A percentile compares a stretch with the other conserved stretches of the same genome.
These are phyloP conservation scores for Botrytis cinerea DNA, from an alignment of 2,329 filamentous ascomycete species.

Conservation along the genomic window DNA sequence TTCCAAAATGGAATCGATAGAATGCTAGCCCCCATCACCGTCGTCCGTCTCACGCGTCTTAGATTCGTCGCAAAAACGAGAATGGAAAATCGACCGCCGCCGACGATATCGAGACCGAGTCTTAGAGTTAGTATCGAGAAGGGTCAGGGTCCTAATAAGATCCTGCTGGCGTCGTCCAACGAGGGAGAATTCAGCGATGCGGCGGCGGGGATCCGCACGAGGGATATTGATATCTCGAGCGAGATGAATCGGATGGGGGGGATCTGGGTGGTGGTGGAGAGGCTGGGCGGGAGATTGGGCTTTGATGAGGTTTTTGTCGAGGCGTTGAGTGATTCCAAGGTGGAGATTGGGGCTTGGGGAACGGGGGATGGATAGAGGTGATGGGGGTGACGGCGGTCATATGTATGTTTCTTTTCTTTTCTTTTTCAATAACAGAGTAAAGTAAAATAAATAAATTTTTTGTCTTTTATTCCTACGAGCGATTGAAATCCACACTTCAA, in stretches of 20 bases:
- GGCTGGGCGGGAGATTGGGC: conserved; percentile 57
- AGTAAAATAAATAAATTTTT: too few species aligned
- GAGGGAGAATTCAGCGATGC: conserved; percentile 75
- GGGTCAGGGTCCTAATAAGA: conserved; percentile 69
- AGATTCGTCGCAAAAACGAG: conserved; percentile 33
- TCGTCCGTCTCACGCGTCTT: conserved; percentile 34
- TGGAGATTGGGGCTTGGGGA: conserved; percentile 42
- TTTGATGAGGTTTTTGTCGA: conserved; percentile 56
- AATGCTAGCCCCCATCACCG: conserved; percentile 43
- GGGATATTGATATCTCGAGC: conserved; percentile 74
- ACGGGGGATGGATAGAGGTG: conserved; percentile 31
- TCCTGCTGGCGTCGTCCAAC: conserved; percentile 64
- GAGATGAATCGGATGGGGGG: conserved; percentile 56
- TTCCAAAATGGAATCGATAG: conserved; percentile 54
- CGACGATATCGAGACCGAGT: conserved; percentile 44
- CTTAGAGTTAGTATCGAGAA: conserved; percentile 73
- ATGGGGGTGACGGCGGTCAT: not conserved
- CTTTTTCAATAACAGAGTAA: not conserved
- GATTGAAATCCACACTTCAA: not conserved
- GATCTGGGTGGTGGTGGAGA: conserved; percentile 80
- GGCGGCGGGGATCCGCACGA: conserved; percentile 64
- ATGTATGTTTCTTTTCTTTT: not conserved
- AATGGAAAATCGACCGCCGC: conserved; percentile 32
- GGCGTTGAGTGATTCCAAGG: conserved; percentile 45
- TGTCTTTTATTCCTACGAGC: not conserved